Evolutionary conservation across 495 filamentous ascomycete genomes (phyloP).

Genomic region (Neurospora tetrasperma): DNA sequence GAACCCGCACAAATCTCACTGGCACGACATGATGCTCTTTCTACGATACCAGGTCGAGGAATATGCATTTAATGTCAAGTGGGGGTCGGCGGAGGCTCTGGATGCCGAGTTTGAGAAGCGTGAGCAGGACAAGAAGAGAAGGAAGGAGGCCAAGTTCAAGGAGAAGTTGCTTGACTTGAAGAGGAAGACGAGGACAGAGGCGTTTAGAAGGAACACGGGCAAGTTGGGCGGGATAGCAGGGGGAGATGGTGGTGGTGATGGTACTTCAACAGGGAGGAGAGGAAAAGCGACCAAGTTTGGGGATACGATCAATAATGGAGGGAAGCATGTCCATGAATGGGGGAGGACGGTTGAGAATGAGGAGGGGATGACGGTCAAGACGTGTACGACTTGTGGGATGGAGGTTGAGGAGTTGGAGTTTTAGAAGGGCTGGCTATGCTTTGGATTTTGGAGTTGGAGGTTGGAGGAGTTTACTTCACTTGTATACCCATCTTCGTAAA

Average conservation of each 20-base stretch:
- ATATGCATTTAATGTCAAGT: constrained; percentile 73
- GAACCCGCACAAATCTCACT: constrained; percentile 90
- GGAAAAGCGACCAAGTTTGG: constrained; percentile 61
- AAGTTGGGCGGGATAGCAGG: constrained; percentile 28
- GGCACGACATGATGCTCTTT: constrained; percentile 98
- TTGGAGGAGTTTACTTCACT: no score
- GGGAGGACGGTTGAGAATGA: constrained; percentile 67
- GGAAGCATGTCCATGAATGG: constrained; percentile 90
- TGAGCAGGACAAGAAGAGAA: constrained; percentile 69
- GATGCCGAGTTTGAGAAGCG: constrained; percentile 84
- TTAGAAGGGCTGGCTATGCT: constrained; percentile 24
- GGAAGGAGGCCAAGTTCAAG: constrained; percentile 88
- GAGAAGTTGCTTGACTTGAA: constrained; percentile 80
- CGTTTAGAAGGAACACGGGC: constrained; percentile 52
- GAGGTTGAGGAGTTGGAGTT: constrained; percentile 95
- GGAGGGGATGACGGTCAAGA: constrained; percentile 73
- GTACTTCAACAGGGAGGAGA: constrained; percentile 8
- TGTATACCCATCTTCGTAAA: background rate
- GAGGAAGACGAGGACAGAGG: constrained; percentile 85
- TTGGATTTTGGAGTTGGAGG: background rate
- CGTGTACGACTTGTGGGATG: constrained; percentile 84
- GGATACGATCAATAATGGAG: constrained; percentile 53
- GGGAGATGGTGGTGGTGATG: background rate
- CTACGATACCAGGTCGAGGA: constrained; percentile 89
- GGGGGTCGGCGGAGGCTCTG: constrained; percentile 74